Evolutionary conservation across 345 rosid species (phyloP), one percentile per base, ranked within the genome.

Genomic region (Pugionium cornutum): DNA sequence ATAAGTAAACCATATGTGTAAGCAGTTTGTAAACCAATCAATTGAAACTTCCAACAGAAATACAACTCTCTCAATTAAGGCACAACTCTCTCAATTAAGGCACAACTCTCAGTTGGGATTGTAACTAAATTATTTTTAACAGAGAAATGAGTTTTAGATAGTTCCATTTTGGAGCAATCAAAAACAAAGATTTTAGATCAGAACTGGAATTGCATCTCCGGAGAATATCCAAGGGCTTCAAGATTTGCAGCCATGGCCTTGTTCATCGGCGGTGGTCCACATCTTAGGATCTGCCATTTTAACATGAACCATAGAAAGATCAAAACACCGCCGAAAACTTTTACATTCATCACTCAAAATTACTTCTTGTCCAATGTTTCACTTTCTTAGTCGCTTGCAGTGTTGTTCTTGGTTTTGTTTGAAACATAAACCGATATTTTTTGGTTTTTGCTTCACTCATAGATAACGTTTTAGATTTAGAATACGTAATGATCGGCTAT

Each of bases 231-330:
- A 27, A 95, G 83, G 62, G 81, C 84, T 1, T 95, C 97, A 43
- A 95, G 84, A 75, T 91, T 91, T 42, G 76, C 89, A 28, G 86
- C 91, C 95, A 90, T 88, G 80, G 97, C 99, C 77, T 84, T 89
- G 92, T 94, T 94, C 99, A 88, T 94, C 0, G 96, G 97, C 29
- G 99, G 96, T 1, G 97, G 96, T 9, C 99, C 99, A 25, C 97
- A 90, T 77, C 95, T 86, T 68, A 94, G 79, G 58, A 94, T 73
- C 99, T 94, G 80, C 65, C 8, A 61, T 6, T 27, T 39, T 4
- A 41, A 5, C 7, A 41, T 9, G 31, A 47, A 18, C 58, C 46
- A 1, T 31, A 9, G 1, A 1, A 4, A 7, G 18, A 18, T 18
- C 18, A 11, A 11, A 30, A 27, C 26, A 54, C 8, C 57, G 46